A percentile compares a stretch with the other conserved stretches of the same genome.
Evolutionary conservation across 768 basidiomycete species (phyloP).

Genomic region (Rhodotorula sphaerocarpa): DNA sequence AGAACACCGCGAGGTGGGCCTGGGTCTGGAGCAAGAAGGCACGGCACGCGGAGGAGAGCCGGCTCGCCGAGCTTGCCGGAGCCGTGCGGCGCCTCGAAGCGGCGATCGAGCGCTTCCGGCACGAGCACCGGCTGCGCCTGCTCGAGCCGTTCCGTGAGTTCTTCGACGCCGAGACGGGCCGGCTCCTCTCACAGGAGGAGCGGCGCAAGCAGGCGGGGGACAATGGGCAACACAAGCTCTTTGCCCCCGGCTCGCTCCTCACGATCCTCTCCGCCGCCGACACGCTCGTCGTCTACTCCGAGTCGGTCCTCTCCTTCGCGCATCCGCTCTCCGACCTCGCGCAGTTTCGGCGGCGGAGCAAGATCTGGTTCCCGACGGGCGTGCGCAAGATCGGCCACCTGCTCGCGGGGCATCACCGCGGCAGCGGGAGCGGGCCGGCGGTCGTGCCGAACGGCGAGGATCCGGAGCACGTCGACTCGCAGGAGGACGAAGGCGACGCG

Average conservation of each 20-base stretch:
- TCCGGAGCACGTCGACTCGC: constrained; percentile 9
- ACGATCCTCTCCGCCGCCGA: constrained; percentile 51
- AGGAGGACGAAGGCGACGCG: constrained; percentile 3
- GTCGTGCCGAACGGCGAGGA: neutral
- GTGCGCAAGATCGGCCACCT: constrained; percentile 44
- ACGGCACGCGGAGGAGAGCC: neutral
- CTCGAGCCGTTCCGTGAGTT: constrained; percentile 48
- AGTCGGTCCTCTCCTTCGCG: constrained; percentile 45
- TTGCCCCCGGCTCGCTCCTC: constrained; percentile 47
- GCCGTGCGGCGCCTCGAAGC: constrained; percentile 30
- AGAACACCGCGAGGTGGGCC: constrained; percentile 20
- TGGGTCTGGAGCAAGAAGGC: neutral
- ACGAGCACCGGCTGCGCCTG: constrained; percentile 43
- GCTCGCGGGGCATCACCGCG: constrained; percentile 13
- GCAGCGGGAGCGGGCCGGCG: neutral
- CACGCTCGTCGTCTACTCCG: constrained; percentile 46
- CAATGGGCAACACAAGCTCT: constrained; percentile 34
- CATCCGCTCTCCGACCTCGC: constrained; percentile 46
- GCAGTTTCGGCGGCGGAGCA: constrained; percentile 44
- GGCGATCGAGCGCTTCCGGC: constrained; percentile 35
- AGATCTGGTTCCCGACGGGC: constrained; percentile 53
- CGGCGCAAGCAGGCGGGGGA: constrained; percentile 33
- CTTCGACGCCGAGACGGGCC: constrained; percentile 41
- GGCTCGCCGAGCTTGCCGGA: constrained; percentile 3
- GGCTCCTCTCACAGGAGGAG: constrained; percentile 21